phyloP scores from a whole-genome alignment of 805 yeast species.

The Schizosaccharomyces pombe region DNA sequence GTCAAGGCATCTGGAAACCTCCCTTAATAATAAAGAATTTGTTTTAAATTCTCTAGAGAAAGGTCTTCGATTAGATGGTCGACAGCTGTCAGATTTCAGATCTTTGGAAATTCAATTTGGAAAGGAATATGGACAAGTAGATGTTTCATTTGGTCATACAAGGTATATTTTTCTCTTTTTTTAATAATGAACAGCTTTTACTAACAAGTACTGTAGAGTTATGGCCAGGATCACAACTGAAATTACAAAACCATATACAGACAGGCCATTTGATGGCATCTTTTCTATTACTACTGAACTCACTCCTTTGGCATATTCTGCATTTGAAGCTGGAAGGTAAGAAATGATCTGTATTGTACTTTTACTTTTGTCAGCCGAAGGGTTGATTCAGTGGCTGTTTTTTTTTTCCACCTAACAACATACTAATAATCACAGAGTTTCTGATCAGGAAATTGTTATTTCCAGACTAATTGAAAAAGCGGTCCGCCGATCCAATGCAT shows the following conservation, averaged over 20 bases:
- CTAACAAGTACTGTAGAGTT: constrained; percentile 18
- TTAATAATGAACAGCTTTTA: constrained; percentile 14
- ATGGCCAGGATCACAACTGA: constrained; percentile 53
- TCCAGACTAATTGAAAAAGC: constrained; percentile 77
- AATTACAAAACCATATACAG: constrained; percentile 60
- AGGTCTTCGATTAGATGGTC: constrained; percentile 44
- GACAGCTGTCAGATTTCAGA: constrained; percentile 41
- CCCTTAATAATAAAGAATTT: constrained; percentile 40
- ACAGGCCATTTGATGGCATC: constrained; percentile 81
- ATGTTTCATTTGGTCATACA: constrained; percentile 56
- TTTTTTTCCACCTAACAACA: not conserved
- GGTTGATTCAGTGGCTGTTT: not conserved
- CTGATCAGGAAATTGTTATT: constrained; percentile 63
- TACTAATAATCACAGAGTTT: constrained; percentile 25
- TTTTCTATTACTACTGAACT: constrained; percentile 68
- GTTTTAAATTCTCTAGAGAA: constrained; percentile 38
- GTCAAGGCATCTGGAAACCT: constrained; percentile 39
- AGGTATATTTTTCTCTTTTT: constrained; percentile 7
- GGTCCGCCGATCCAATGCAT: constrained; percentile 66
- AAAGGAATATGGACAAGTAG: constrained; percentile 55
- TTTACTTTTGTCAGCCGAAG: too few relatives aligned
- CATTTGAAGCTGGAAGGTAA: constrained; percentile 31
- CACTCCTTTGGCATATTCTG: constrained; percentile 71
- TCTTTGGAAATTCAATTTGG: constrained; percentile 42
- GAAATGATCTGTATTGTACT: not conserved